Percentiles rank a stretch among this genome's conserved stretches.
Evolutionary conservation across 345 rosid species (phyloP).

Genomic region (Viola odorata): DNA sequence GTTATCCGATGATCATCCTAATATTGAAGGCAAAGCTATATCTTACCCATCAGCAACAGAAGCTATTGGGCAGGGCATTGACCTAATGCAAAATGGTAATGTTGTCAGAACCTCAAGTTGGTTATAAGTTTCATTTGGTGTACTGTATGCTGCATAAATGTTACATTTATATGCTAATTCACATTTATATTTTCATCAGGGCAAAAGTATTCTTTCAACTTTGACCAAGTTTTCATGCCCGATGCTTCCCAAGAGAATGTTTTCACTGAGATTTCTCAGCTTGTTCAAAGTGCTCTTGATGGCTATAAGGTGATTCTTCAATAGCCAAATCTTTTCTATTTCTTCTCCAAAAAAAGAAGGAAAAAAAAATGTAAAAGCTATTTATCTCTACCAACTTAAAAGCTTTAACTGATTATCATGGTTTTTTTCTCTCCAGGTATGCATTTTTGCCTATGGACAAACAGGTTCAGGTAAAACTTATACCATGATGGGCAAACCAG

Average conservation of each 20-base stretch:
- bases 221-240: constrained; percentile 79
- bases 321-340: background rate
- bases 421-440: constrained; percentile 47
- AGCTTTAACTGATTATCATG: background rate
- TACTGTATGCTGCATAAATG: background rate
- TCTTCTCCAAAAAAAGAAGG: background rate
- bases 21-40: constrained; percentile 46
- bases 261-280: constrained; percentile 89
- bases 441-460: constrained; percentile 98
- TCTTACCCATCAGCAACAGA: constrained; percentile 74
- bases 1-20: constrained; percentile 57
- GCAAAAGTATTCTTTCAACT: constrained; percentile 76
- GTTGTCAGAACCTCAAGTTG: background rate
- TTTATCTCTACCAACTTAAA: too few relatives aligned
- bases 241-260: constrained; percentile 76
- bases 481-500: constrained; percentile 98
- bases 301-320: constrained; percentile 78
- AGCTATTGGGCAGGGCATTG: constrained; percentile 70
- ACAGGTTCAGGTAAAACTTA: constrained; percentile 97
- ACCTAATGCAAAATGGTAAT: constrained; percentile 70
- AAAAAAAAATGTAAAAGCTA: too few relatives aligned
- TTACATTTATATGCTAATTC: constrained; percentile 5
- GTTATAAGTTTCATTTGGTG: background rate
- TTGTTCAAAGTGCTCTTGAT: constrained; percentile 97
- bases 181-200: constrained; percentile 36